These are phyloP conservation scores for Clarkia xantiana DNA, from an alignment of 345 rosid genomes.

Conservation along the genomic window DNA sequence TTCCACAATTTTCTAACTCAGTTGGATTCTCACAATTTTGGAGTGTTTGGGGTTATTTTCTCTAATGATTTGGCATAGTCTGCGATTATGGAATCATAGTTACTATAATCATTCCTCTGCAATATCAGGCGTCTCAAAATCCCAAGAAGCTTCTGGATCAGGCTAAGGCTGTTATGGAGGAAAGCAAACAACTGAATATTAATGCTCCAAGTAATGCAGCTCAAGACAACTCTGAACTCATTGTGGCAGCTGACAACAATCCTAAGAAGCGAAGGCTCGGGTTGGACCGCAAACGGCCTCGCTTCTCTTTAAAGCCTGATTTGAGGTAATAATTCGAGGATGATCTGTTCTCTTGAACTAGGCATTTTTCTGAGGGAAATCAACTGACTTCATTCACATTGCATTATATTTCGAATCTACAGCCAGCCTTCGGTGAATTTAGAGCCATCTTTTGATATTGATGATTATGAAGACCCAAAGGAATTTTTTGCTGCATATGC, in stretches of 20 bases:
- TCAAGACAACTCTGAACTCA: slow-evolving; percentile 11
- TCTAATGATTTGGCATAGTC: too few species aligned
- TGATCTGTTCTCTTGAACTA: too few species aligned
- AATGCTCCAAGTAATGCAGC: slow-evolving; percentile 9
- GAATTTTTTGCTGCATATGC: slow-evolving; percentile 62
- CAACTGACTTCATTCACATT: not conserved
- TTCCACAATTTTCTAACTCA: not conserved
- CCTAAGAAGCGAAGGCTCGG: slow-evolving; percentile 57
- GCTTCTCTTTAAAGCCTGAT: slow-evolving; percentile 54
- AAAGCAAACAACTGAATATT: slow-evolving; percentile 13
- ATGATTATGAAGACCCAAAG: slow-evolving; percentile 43
- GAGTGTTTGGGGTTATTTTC: too few species aligned
- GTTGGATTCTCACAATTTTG: not conserved
- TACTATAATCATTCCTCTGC: slow-evolving; percentile 1
- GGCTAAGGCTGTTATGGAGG: slow-evolving; percentile 32
- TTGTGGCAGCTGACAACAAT: slow-evolving; percentile 15
- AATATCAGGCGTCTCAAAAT: slow-evolving; percentile 36
- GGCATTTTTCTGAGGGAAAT: too few species aligned
- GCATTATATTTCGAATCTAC: slow-evolving; percentile 14
- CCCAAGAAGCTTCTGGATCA: slow-evolving; percentile 38
- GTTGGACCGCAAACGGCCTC: slow-evolving; percentile 45
- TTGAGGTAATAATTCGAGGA: slow-evolving; percentile 20
- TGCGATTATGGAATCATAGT: not conserved
- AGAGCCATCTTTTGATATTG: slow-evolving; percentile 43
- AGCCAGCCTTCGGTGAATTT: slow-evolving; percentile 35